A percentile compares a stretch with the other conserved stretches of the same genome.
phyloP scores from a whole-genome alignment of 176 grass and related monocot species.

The Paspalum notatum region DNA sequence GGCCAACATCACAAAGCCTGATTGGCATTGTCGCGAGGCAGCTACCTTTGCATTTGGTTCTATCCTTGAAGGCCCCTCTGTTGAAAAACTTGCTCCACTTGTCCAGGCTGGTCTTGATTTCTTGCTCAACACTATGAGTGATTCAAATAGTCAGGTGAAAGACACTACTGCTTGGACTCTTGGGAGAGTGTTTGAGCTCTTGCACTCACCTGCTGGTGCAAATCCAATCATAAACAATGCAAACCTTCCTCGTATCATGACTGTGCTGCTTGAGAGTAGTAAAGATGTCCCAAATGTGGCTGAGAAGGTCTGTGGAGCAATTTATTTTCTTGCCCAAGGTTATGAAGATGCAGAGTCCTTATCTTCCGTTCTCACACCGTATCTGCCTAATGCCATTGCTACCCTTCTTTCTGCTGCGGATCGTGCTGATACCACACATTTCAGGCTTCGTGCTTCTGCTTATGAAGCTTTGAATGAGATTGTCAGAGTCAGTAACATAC shows the following conservation, averaged over 20 bases:
- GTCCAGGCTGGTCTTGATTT: constrained; percentile 70
- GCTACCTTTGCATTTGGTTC: constrained; percentile 93
- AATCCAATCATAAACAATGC: constrained; percentile 70
- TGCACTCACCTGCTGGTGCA: constrained; percentile 62
- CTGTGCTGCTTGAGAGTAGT: constrained; percentile 77
- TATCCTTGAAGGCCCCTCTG: constrained; percentile 82
- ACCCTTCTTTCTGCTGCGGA: constrained; percentile 80
- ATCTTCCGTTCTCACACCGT: constrained; percentile 75
- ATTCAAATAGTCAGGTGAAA: constrained; percentile 77
- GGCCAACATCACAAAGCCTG: constrained; percentile 72
- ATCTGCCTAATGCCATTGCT: constrained; percentile 64
- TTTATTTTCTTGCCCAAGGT: constrained; percentile 86
- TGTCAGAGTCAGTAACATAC: constrained; percentile 69
- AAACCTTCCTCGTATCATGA: constrained; percentile 74
- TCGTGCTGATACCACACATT: constrained; percentile 61
- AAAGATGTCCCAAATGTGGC: constrained; percentile 84
- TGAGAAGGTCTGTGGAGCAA: constrained; percentile 73
- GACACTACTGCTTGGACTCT: constrained; percentile 91
- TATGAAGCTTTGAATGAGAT: constrained; percentile 92
- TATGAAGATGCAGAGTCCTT: constrained; percentile 60
- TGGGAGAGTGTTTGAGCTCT: constrained; percentile 83
- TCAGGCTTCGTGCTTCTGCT: constrained; percentile 71
- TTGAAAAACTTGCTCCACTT: constrained; percentile 64
- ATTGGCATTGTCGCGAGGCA: constrained; percentile 73
- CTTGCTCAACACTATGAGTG: constrained; percentile 76